Conservation (phyloP, 805 yeast genomes). For the Candida xiaguanensis region DNA sequence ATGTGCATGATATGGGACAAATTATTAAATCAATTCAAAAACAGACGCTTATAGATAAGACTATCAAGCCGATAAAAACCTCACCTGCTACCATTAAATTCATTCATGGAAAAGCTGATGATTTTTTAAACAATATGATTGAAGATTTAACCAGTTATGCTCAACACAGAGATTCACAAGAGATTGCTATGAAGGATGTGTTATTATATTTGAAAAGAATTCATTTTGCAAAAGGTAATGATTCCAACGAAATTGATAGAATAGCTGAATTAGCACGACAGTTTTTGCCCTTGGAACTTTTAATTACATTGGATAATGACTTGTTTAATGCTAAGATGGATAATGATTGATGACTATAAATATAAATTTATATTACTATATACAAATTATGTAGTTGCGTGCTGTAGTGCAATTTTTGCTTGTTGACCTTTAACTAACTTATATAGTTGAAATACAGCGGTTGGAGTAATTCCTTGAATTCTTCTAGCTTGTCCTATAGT, state of each 20-base stretch:
- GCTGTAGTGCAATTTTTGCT: slow-evolving; percentile 7
- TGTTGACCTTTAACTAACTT: slow-evolving; percentile 43
- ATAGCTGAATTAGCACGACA: slow-evolving; percentile 31
- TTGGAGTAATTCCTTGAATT: slow-evolving; percentile 93
- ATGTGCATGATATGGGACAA: not conserved
- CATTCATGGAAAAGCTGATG: slow-evolving; percentile 27
- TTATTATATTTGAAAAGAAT: slow-evolving; percentile 31
- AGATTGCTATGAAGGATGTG: slow-evolving; percentile 32
- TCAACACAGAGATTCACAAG: slow-evolving; percentile 22
- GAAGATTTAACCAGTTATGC: slow-evolving; percentile 35
- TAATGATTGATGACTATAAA: not conserved
- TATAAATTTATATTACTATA: slow-evolving; percentile 11
- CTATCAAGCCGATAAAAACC: slow-evolving; percentile 5
- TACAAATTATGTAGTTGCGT: slow-evolving; percentile 13
- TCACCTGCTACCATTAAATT: slow-evolving; percentile 14
- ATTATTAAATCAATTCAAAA: slow-evolving; percentile 13
- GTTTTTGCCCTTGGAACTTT: slow-evolving; percentile 33
- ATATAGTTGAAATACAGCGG: slow-evolving; percentile 79
- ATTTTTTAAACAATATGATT: slow-evolving; percentile 27
- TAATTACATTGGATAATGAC: slow-evolving; percentile 21
- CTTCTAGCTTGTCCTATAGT: slow-evolving; percentile 95
- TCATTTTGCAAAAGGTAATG: slow-evolving; percentile 14
- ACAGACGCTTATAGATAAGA: not conserved
- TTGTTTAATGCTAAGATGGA: slow-evolving; percentile 4
- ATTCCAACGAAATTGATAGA: slow-evolving; percentile 8